A percentile compares a stretch with the other conserved stretches of the same genome.
These are phyloP conservation scores for Pseudocercospora eumusae DNA, from an alignment of 2,329 filamentous ascomycete genomes.

Conservation along the genomic window DNA sequence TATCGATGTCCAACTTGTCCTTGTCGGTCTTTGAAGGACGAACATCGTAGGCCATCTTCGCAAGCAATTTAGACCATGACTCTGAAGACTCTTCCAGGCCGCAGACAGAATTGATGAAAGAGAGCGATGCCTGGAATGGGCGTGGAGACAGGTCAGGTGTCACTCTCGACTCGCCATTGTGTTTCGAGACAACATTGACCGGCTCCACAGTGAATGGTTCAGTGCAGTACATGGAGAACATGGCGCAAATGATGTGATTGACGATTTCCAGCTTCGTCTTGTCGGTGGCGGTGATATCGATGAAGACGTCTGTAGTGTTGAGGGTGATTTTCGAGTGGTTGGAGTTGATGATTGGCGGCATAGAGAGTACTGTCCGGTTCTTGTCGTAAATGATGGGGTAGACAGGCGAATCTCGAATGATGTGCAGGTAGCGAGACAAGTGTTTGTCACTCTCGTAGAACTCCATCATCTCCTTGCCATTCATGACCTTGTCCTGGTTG, in stretches of 20 bases:
- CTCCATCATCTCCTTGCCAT: slow-evolving; percentile 82
- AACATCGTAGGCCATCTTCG: slow-evolving; percentile 86
- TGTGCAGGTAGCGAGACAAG: slow-evolving; percentile 84
- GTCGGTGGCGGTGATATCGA: slow-evolving; percentile 95
- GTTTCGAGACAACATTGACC: slow-evolving; percentile 85
- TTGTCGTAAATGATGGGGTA: slow-evolving; percentile 96
- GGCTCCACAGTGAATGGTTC: slow-evolving; percentile 93
- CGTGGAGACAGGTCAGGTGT: slow-evolving; percentile 80
- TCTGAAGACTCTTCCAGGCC: slow-evolving; percentile 75
- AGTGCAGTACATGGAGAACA: slow-evolving; percentile 91
- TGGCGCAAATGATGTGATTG: slow-evolving; percentile 90
- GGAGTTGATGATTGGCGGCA: slow-evolving; percentile 97
- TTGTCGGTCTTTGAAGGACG: slow-evolving; percentile 69
- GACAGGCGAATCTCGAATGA: slow-evolving; percentile 88
- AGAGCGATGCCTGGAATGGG: slow-evolving; percentile 76
- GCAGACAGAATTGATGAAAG: slow-evolving; percentile 92
- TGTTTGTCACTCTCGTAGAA: slow-evolving; percentile 96
- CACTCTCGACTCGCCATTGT: slow-evolving; percentile 80
- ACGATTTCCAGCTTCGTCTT: slow-evolving; percentile 96
- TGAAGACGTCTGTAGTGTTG: slow-evolving; percentile 89
- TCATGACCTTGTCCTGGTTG: slow-evolving; percentile 89
- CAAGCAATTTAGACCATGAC: slow-evolving; percentile 75
- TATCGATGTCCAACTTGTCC: slow-evolving; percentile 71
- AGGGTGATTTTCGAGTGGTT: slow-evolving; percentile 95
- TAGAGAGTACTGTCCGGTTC: slow-evolving; percentile 81